phyloP scores from a whole-genome alignment of 2,329 filamentous ascomycete species.

The Fusarium mexicanum region DNA sequence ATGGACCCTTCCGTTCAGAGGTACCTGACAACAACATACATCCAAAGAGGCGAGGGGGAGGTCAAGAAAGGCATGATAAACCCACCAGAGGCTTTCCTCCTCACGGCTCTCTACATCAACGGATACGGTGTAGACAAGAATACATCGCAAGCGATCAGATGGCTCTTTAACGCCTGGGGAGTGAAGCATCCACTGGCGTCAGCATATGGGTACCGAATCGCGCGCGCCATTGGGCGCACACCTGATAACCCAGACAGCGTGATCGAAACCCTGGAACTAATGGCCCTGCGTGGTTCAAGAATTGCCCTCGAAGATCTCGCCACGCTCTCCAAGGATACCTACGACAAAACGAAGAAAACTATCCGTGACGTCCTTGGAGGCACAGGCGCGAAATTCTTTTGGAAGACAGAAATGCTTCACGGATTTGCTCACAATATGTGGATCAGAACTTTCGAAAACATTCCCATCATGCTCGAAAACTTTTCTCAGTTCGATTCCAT shows the following conservation, averaged over 20 bases:
- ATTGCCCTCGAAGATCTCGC: neutral
- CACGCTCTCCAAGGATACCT: neutral
- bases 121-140: neutral
- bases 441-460: neutral
- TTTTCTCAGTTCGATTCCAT: neutral
- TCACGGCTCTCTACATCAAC: neutral
- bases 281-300: neutral
- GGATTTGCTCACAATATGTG: neutral
- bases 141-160: neutral
- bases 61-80: neutral
- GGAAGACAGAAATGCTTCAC: neutral
- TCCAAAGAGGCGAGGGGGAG: neutral
- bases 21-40: neutral
- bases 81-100: neutral
- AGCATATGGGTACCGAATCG: neutral
- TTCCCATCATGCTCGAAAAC: neutral
- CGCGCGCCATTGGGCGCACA: neutral
- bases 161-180: neutral
- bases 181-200: neutral
- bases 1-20: neutral
- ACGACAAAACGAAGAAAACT: neutral
- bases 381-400: neutral
- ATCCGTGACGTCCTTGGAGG: neutral
- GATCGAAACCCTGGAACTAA: neutral
- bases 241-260: neutral